Evolutionary conservation across 495 filamentous ascomycete genomes (phyloP).

Genomic region (Penicillium arizonense): DNA sequence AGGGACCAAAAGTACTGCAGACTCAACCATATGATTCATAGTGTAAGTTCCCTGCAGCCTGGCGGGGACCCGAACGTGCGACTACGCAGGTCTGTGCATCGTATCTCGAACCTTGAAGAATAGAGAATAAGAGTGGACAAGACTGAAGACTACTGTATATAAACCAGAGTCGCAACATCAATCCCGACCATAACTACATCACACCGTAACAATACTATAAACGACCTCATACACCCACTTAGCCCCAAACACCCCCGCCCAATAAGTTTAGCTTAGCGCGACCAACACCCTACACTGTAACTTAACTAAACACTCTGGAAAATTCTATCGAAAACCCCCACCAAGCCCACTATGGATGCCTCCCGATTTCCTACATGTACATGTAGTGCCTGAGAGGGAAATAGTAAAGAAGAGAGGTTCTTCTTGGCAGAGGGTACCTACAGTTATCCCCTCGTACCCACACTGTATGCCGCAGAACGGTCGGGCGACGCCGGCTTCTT

Average conservation of each 20-base stretch:
- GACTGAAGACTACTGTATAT: too few species aligned
- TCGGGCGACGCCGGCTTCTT: constrained; percentile 9
- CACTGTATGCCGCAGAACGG: not conserved
- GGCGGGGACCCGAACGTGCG: too few species aligned
- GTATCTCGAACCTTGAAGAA: not conserved
- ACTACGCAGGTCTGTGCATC: not conserved
- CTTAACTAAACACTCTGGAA: not conserved
- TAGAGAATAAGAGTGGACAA: not conserved
- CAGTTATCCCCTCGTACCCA: not conserved
- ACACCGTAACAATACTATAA: not conserved
- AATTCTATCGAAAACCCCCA: not conserved
- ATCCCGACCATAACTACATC: not conserved
- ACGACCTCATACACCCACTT: not conserved
- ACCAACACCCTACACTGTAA: constrained; percentile 3
- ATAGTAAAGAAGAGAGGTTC: not conserved
- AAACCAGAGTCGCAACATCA: not conserved
- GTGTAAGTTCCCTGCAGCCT: too few species aligned
- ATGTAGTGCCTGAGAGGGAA: not conserved
- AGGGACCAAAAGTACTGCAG: too few species aligned
- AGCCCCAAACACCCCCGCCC: constrained; percentile 15
- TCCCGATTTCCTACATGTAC: too few species aligned
- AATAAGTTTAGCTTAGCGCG: constrained; percentile 10
- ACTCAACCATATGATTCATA: too few species aligned
- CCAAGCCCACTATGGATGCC: not conserved
- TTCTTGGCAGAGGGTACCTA: too few species aligned